These are phyloP conservation scores for Penicillium decumbens DNA, from an alignment of 2,329 filamentous ascomycete genomes.

Conservation along the genomic window DNA sequence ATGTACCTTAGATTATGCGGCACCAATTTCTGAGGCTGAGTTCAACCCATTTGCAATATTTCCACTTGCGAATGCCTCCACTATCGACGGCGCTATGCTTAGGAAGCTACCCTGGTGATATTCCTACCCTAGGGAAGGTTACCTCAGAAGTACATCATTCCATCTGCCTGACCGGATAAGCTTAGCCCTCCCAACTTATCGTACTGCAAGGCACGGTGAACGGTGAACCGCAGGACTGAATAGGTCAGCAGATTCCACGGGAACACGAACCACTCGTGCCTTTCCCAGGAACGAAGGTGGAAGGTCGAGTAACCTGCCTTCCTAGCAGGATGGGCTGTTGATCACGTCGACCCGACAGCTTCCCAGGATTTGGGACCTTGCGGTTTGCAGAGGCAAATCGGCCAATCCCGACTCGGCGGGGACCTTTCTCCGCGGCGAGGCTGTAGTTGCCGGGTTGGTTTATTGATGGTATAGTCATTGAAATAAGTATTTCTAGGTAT, in stretches of 20 bases:
- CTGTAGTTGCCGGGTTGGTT: neutral
- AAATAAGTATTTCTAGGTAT: neutral
- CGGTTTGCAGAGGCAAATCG: neutral
- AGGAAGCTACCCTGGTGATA: too few relatives aligned
- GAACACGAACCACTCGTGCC: neutral
- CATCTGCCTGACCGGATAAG: too few relatives aligned
- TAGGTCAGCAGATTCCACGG: neutral
- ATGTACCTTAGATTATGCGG: too few relatives aligned
- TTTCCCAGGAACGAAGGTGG: neutral
- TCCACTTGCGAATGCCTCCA: too few relatives aligned
- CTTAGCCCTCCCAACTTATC: too few relatives aligned
- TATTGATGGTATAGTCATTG: neutral
- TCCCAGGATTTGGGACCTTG: neutral
- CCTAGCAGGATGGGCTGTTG: neutral
- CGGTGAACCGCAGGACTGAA: neutral
- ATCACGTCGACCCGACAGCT: conserved; percentile 6
- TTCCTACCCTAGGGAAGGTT: too few relatives aligned
- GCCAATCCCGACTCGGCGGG: neutral
- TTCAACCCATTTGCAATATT: too few relatives aligned
- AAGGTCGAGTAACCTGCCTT: neutral
- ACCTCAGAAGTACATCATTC: too few relatives aligned
- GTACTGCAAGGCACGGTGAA: too few relatives aligned
- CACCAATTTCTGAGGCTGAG: too few relatives aligned
- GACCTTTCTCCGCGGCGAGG: neutral
- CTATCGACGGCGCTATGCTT: too few relatives aligned